These are phyloP conservation scores for Paramecium octaurelia DNA, from an alignment of 73 alveolate species.

Conservation along the genomic window DNA sequence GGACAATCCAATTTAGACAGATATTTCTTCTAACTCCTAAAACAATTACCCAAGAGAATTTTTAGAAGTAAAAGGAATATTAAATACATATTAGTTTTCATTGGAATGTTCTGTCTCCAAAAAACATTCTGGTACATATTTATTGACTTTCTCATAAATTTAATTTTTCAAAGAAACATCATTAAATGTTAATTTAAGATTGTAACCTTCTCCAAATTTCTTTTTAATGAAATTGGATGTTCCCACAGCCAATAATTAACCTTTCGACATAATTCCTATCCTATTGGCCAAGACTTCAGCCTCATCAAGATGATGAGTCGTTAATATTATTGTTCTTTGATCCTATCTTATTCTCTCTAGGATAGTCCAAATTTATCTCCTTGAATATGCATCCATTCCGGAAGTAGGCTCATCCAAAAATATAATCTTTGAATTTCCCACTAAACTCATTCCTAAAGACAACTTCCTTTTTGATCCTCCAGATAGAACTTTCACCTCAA, in stretches of 20 bases:
- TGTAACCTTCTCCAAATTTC: constrained; percentile 82
- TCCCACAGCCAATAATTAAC: constrained; percentile 82
- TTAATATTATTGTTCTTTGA: constrained; percentile 71
- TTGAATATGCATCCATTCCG: constrained; percentile 73
- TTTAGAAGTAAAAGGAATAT: constrained; percentile 59
- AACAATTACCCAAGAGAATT: constrained; percentile 62
- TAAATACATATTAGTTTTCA: constrained; percentile 66
- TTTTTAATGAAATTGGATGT: constrained; percentile 74
- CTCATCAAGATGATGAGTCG: constrained; percentile 93
- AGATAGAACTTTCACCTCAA: constrained; percentile 54
- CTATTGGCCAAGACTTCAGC: constrained; percentile 92
- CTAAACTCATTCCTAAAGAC: constrained; percentile 71
- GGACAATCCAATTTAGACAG: constrained; percentile 60
- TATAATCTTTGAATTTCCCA: constrained; percentile 70
- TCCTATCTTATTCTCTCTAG: constrained; percentile 55
- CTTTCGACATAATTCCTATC: constrained; percentile 89
- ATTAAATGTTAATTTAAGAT: constrained; percentile 63
- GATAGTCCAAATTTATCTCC: constrained; percentile 72
- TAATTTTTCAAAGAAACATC: not conserved
- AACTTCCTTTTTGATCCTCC: constrained; percentile 83
- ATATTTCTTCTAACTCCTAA: constrained; percentile 55
- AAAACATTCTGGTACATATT: constrained; percentile 12
- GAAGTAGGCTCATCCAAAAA: constrained; percentile 87
- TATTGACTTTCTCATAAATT: not conserved
- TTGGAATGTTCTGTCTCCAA: constrained; percentile 52